phyloP scores from a whole-genome alignment of 1,284 basidiomycete genomes.

The Tremellales sp. region DNA sequence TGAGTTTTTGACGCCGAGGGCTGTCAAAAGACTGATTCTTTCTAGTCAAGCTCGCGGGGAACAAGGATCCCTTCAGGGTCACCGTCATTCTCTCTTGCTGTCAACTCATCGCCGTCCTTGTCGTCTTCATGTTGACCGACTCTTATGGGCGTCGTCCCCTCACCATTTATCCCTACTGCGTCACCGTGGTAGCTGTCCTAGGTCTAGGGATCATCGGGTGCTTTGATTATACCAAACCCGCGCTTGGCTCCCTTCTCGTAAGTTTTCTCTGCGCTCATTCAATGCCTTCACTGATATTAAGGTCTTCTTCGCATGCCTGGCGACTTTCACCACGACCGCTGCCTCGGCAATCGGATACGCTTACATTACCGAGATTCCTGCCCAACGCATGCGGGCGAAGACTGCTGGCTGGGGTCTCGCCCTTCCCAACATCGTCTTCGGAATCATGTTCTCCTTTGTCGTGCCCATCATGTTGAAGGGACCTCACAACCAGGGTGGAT shows the following conservation, averaged over 20 bases:
- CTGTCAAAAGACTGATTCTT: background rate
- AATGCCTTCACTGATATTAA: background rate
- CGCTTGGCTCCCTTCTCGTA: conserved; percentile 23
- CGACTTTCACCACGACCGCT: conserved; percentile 22
- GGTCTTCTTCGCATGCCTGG: conserved; percentile 23
- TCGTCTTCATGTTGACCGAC: conserved; percentile 16
- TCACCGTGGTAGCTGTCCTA: conserved; percentile 21
- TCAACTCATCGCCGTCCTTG: conserved; percentile 17
- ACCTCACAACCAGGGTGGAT: background rate
- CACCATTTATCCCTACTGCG: conserved; percentile 23
- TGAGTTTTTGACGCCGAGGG: background rate
- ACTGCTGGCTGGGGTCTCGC: conserved; percentile 22
- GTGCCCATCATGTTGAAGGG: conserved; percentile 1
- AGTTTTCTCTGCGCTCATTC: background rate
- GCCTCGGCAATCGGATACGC: conserved; percentile 22
- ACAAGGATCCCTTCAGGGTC: conserved; percentile 29
- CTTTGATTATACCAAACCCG: conserved; percentile 21
- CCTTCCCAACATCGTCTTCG: conserved; percentile 13
- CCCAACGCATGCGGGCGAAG: conserved; percentile 17
- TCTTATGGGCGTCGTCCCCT: conserved; percentile 24
- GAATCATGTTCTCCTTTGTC: conserved; percentile 16
- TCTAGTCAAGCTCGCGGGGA: conserved; percentile 27
- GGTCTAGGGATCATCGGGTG: conserved; percentile 30
- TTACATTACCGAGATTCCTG: conserved; percentile 23
- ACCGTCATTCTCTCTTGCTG: conserved; percentile 34